These are phyloP conservation scores for Melocanna baccifera DNA, from an alignment of 176 grass and related monocot genomes.

Conservation along the genomic window DNA sequence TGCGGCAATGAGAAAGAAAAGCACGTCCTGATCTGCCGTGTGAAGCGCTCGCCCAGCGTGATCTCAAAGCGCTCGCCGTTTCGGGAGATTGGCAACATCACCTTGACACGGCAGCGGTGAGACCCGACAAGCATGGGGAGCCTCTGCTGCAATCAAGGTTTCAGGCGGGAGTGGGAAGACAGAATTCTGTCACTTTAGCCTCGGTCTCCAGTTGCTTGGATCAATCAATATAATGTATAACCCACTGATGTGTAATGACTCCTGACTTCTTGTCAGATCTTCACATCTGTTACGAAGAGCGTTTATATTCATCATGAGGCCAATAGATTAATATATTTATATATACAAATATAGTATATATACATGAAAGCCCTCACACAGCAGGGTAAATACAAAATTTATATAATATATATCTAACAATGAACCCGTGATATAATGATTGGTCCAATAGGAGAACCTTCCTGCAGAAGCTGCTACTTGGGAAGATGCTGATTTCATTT, in stretches of 20 bases:
- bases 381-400: too few relatives aligned
- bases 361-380: too few relatives aligned
- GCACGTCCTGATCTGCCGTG: constrained; percentile 61
- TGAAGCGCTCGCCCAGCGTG: constrained; percentile 62
- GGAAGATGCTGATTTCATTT: too few relatives aligned
- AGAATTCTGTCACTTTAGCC: constrained; percentile 25
- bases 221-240: constrained; percentile 9
- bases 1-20: constrained; percentile 69
- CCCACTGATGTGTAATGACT: constrained; percentile 14
- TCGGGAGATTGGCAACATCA: constrained; percentile 64
- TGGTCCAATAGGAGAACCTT: too few relatives aligned
- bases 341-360: too few relatives aligned
- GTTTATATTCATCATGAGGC: too few relatives aligned
- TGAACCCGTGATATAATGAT: too few relatives aligned
- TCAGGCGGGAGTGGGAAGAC: constrained; percentile 3
- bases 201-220: constrained; percentile 12
- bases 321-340: too few relatives aligned
- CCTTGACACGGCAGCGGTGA: constrained; percentile 40
- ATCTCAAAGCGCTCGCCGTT: constrained; percentile 53
- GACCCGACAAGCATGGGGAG: background rate
- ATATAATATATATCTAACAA: too few relatives aligned
- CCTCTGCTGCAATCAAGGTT: constrained; percentile 22
- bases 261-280: constrained; percentile 50
- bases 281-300: too few relatives aligned
- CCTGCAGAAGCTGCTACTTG: too few relatives aligned